phyloP scores from a whole-genome alignment of 2,329 filamentous ascomycete species.

The Neoarthrinium moseri region DNA sequence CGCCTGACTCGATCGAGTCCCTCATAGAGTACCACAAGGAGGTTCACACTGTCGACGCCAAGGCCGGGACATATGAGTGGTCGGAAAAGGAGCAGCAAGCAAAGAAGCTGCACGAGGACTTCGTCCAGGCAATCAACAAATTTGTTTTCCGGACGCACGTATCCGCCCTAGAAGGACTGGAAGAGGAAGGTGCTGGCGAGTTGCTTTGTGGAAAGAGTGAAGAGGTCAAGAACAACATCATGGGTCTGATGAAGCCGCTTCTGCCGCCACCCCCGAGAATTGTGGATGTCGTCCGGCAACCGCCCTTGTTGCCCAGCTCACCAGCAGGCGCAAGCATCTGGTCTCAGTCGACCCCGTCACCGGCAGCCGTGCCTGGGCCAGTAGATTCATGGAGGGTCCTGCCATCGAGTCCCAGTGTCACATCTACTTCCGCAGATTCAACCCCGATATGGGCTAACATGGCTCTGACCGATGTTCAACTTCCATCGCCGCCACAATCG shows the following conservation, averaged over 20 bases:
- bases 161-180: slow-evolving; percentile 86
- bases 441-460: slow-evolving; percentile 78
- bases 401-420: slow-evolving; percentile 81
- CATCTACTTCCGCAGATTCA: slow-evolving; percentile 69
- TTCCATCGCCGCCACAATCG: slow-evolving; percentile 76
- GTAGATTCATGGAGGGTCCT: slow-evolving; percentile 90
- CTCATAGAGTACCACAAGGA: slow-evolving; percentile 97
- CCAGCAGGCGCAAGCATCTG: slow-evolving; percentile 74
- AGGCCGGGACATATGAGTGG: slow-evolving; percentile 90
- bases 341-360: slow-evolving; percentile 68
- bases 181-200: slow-evolving; percentile 95
- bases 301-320: slow-evolving; percentile 81
- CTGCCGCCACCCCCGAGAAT: slow-evolving; percentile 84
- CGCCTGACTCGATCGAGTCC: slow-evolving; percentile 86
- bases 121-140: slow-evolving; percentile 93
- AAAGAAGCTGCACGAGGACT: slow-evolving; percentile 97
- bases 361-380: slow-evolving; percentile 63
- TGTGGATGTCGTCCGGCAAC: slow-evolving; percentile 84
- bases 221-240: slow-evolving; percentile 85
- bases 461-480: slow-evolving; percentile 69
- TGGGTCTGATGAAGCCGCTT: slow-evolving; percentile 82
- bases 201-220: slow-evolving; percentile 88
- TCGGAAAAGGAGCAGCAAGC: slow-evolving; percentile 93
- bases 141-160: slow-evolving; percentile 92
- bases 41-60: slow-evolving; percentile 86